Conservation (phyloP, 371 early-diverging fungal genomes). For the Phascolomyces articulosus region DNA sequence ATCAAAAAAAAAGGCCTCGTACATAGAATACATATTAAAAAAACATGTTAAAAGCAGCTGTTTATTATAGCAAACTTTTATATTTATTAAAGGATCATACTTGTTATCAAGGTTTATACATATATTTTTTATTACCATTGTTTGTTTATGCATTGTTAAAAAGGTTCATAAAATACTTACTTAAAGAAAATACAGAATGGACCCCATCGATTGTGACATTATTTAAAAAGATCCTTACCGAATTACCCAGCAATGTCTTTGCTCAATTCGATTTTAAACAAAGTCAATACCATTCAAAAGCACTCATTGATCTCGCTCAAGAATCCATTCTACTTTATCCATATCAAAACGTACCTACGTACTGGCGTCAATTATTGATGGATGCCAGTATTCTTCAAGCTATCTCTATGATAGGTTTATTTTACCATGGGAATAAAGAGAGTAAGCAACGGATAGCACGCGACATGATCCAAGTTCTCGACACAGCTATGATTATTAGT, state of each 20-base stretch:
- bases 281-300: conserved; percentile 3
- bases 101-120: conserved; percentile 2
- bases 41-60: background rate
- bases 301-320: conserved; percentile 32
- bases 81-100: background rate
- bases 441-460: conserved; percentile 15
- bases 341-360: conserved; percentile 50
- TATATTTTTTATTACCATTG: background rate
- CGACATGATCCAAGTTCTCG: conserved; percentile 44
- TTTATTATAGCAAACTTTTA: conserved; percentile 1
- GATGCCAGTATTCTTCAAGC: conserved; percentile 56
- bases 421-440: conserved; percentile 4
- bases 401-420: conserved; percentile 23
- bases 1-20: background rate
- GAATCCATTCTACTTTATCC: conserved; percentile 31
- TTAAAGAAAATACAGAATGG: background rate
- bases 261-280: background rate
- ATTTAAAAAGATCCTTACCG: background rate
- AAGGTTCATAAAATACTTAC: background rate
- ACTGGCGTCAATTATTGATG: conserved; percentile 61
- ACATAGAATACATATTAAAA: background rate
- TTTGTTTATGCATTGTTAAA: background rate
- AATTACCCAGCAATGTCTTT: background rate
- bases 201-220: background rate
- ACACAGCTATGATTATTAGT: conserved; percentile 55